phyloP scores from a whole-genome alignment of 192 early-diverging fungal species.

The Coemansia sp. region DNA sequence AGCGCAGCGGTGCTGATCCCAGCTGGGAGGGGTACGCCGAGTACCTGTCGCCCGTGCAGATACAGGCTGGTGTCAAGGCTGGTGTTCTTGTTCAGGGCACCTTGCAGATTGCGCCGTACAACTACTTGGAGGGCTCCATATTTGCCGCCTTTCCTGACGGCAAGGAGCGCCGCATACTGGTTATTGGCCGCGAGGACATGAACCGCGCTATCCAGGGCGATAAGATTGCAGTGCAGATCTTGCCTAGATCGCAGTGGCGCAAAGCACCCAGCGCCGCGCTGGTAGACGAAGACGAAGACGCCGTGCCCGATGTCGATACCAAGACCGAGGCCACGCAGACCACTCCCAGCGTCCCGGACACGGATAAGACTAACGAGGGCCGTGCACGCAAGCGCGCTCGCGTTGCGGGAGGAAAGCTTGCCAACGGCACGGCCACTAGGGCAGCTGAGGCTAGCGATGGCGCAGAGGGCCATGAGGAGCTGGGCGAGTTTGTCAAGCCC shows the following conservation, averaged over 20 bases:
- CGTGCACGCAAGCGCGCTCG: constrained; percentile 36
- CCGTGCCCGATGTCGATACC: constrained; percentile 33
- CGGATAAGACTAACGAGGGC: constrained; percentile 6
- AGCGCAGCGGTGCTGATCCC: constrained; percentile 36
- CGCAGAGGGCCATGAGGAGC: background rate
- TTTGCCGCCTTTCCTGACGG: constrained; percentile 70
- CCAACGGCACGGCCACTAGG: background rate
- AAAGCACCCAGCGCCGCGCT: constrained; percentile 67
- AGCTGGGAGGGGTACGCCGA: constrained; percentile 59
- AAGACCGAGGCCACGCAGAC: constrained; percentile 3
- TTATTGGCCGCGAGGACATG: constrained; percentile 78
- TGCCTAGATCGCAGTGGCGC: constrained; percentile 86
- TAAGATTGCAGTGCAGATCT: constrained; percentile 79
- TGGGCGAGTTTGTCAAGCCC: constrained; percentile 21
- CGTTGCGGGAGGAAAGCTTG: constrained; percentile 6
- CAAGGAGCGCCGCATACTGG: constrained; percentile 69
- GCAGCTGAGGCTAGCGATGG: background rate
- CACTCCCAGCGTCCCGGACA: constrained; percentile 21
- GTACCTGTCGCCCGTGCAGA: constrained; percentile 74
- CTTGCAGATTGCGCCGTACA: constrained; percentile 79
- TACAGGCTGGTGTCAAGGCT: constrained; percentile 81
- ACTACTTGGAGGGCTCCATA: constrained; percentile 84
- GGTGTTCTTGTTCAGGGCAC: constrained; percentile 78
- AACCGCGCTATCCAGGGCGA: constrained; percentile 95
- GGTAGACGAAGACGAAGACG: constrained; percentile 69